These are phyloP conservation scores for Oenanthe javanica DNA, from an alignment of 140 eudicot species.

Conservation along the genomic window DNA sequence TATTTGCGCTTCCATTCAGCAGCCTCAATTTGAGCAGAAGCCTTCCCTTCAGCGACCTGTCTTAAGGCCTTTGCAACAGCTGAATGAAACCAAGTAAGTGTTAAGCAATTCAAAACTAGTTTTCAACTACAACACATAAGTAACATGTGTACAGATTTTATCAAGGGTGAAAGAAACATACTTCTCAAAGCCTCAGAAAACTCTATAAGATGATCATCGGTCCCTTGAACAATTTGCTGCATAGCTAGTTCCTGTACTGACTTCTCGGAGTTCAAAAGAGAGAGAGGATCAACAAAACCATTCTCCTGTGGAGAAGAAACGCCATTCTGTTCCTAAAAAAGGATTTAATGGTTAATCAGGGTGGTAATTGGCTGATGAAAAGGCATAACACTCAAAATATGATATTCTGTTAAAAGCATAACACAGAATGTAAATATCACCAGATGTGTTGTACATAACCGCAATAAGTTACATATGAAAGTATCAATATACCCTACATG, in stretches of 20 bases:
- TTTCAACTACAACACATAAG: background rate
- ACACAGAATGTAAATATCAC: background rate
- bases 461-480: background rate
- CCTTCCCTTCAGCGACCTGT: conserved; percentile 59
- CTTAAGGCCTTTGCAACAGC: conserved; percentile 61
- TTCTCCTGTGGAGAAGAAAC: conserved; percentile 35
- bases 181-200: conserved; percentile 68
- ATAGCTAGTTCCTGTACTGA: conserved; percentile 38
- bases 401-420: background rate
- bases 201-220: conserved; percentile 58
- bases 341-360: background rate
- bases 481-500: background rate
- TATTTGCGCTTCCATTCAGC: conserved; percentile 70
- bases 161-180: conserved; percentile 16
- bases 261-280: conserved; percentile 35
- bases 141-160: background rate
- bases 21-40: conserved; percentile 68
- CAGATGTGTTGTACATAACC: background rate
- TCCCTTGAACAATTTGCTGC: conserved; percentile 42
- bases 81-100: conserved; percentile 1
- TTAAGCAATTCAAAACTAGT: background rate
- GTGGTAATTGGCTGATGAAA: background rate
- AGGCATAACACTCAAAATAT: background rate
- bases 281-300: conserved; percentile 27
- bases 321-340: conserved; percentile 25